Evolutionary conservation across 345 rosid species (phyloP).

Genomic region (Excoecaria agallocha): DNA sequence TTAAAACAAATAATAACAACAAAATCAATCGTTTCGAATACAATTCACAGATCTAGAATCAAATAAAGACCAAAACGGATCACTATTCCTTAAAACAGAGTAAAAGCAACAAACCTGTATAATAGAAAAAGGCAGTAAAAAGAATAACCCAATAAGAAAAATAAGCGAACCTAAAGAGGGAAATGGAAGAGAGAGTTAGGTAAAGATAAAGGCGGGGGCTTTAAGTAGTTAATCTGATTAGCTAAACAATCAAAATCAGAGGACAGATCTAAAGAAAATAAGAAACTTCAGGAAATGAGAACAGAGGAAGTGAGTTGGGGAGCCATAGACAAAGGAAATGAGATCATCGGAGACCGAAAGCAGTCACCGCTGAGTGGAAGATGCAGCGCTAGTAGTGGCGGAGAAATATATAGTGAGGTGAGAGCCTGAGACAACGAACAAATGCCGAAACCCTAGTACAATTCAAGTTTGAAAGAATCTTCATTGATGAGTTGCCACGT

Average conservation of each 20-base stretch:
- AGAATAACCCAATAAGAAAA: background rate
- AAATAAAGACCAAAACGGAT: background rate
- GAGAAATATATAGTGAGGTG: background rate
- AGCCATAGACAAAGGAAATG: background rate
- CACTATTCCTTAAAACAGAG: background rate
- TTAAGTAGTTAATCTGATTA: background rate
- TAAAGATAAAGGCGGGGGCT: background rate
- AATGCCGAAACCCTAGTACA: background rate
- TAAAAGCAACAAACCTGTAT: background rate
- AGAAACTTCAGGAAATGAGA: background rate
- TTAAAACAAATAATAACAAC: background rate
- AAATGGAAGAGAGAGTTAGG: background rate
- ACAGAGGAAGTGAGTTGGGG: background rate
- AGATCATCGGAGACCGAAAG: background rate
- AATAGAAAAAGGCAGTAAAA: no score
- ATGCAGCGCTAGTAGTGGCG: background rate
- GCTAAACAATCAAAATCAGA: background rate
- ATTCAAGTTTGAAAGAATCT: no score
- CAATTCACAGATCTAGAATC: constrained; percentile 7
- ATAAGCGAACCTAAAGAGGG: background rate
- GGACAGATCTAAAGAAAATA: background rate
- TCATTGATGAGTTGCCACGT: no score
- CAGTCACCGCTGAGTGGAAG: constrained; percentile 16
- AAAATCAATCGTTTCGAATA: background rate
- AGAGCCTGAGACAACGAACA: background rate